Evolutionary conservation across 805 yeast genomes (phyloP).

Genomic region (Zygoascus ofunaensis): DNA sequence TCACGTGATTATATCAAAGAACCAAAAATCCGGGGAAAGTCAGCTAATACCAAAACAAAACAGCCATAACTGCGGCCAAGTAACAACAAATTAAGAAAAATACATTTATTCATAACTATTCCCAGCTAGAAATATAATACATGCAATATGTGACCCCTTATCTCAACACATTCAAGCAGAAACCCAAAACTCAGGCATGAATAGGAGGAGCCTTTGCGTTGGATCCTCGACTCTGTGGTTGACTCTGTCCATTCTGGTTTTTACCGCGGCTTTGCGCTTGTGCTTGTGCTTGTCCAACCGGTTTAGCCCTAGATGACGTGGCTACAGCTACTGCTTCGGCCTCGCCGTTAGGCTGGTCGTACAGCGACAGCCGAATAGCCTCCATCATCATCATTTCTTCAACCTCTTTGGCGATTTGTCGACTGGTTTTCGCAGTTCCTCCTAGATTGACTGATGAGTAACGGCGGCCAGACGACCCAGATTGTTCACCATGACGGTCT

Average conservation of each 20-base stretch:
- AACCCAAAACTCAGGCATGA: neutral
- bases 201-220: neutral
- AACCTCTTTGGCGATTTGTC: constrained; percentile 29
- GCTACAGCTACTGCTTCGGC: neutral
- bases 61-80: too few relatives aligned
- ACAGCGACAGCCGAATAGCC: constrained; percentile 63
- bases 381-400: constrained; percentile 79
- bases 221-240: neutral
- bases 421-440: neutral
- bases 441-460: neutral
- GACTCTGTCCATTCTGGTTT: too few relatives aligned
- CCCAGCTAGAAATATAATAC: too few relatives aligned
- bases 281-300: too few relatives aligned
- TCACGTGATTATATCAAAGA: too few relatives aligned
- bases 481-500: constrained; percentile 6
- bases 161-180: too few relatives aligned
- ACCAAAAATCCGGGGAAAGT: too few relatives aligned
- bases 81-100: too few relatives aligned
- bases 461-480: constrained; percentile 3
- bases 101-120: too few relatives aligned
- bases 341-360: constrained; percentile 2
- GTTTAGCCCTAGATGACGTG: neutral
- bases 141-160: too few relatives aligned
- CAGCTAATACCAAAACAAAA: too few relatives aligned
- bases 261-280: too few relatives aligned